These are phyloP conservation scores for Alternaria sp. DNA, from an alignment of 2,329 filamentous ascomycete genomes.

Conservation along the genomic window DNA sequence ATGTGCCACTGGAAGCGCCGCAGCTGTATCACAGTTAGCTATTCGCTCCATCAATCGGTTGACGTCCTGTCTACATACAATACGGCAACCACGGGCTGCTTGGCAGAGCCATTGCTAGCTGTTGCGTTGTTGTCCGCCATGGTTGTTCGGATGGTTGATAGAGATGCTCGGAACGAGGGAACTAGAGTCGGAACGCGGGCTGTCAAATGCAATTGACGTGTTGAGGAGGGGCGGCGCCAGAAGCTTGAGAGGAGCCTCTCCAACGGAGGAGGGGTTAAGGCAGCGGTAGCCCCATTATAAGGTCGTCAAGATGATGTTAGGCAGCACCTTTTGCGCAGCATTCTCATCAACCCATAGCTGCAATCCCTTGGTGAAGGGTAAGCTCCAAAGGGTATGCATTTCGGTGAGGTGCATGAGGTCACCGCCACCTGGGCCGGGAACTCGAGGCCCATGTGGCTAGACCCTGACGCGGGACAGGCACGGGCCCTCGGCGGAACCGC, in stretches of 20 bases:
- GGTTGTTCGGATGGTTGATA: background rate
- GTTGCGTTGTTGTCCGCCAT: conserved; percentile 31
- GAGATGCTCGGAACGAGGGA: conserved; percentile 13
- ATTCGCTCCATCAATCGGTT: background rate
- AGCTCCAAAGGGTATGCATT: conserved; percentile 2
- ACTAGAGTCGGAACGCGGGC: conserved; percentile 16
- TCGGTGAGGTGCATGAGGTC: conserved; percentile 22
- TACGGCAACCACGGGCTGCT: conserved; percentile 79
- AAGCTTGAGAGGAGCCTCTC: background rate
- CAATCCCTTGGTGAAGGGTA: background rate
- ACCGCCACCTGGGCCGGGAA: conserved; percentile 12
- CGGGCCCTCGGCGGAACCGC: conserved; percentile 9
- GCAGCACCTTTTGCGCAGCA: background rate
- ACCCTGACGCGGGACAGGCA: conserved; percentile 13
- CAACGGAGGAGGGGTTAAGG: background rate
- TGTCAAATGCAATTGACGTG: conserved; percentile 4
- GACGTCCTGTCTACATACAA: conserved; percentile 63
- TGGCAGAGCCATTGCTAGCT: conserved; percentile 18
- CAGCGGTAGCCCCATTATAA: background rate
- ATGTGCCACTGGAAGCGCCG: conserved; percentile 77
- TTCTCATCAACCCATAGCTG: conserved; percentile 9
- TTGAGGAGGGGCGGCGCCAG: conserved; percentile 8
- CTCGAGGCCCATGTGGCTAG: conserved; percentile 22
- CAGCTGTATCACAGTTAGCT: conserved; percentile 63
- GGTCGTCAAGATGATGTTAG: background rate